A percentile compares a stretch with the other conserved stretches of the same genome.
These are phyloP conservation scores for Talaromyces islandicus DNA, from an alignment of 2,329 filamentous ascomycete species.

Conservation along the genomic window DNA sequence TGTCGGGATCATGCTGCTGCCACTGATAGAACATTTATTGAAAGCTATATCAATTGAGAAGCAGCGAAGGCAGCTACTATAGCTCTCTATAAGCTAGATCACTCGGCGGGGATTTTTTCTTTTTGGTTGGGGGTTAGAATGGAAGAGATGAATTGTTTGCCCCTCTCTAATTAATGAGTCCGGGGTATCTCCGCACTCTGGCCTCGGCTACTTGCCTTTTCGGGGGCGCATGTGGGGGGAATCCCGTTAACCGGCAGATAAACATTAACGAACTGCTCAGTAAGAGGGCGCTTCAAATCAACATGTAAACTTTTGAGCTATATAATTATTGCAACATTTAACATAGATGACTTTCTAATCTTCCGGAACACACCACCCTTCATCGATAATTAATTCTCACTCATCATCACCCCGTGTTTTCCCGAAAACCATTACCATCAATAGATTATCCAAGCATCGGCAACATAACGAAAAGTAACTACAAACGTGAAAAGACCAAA, in stretches of 20 bases:
- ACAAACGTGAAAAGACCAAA: background rate
- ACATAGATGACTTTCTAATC: background rate
- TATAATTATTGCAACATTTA: background rate
- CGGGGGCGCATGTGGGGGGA: background rate
- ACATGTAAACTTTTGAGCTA: background rate
- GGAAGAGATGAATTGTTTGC: background rate
- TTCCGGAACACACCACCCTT: background rate
- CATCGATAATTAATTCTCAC: background rate
- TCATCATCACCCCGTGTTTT: background rate
- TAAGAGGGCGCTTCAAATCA: background rate
- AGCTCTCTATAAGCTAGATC: background rate
- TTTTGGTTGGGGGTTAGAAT: background rate
- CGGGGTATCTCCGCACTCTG: background rate
- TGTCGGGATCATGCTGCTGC: slow-evolving; percentile 7
- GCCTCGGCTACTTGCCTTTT: slow-evolving; percentile 2
- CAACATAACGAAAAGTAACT: background rate
- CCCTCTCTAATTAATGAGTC: background rate
- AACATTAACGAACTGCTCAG: too few relatives aligned
- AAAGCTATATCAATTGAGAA: background rate
- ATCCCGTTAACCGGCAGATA: background rate
- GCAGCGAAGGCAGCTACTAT: too few relatives aligned
- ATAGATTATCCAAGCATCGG: background rate
- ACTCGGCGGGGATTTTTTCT: background rate
- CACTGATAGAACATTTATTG: slow-evolving; percentile 7
- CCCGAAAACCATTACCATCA: background rate